Evolutionary conservation across 768 basidiomycete species (phyloP).

Genomic region (Lactarius sanguifluus): DNA sequence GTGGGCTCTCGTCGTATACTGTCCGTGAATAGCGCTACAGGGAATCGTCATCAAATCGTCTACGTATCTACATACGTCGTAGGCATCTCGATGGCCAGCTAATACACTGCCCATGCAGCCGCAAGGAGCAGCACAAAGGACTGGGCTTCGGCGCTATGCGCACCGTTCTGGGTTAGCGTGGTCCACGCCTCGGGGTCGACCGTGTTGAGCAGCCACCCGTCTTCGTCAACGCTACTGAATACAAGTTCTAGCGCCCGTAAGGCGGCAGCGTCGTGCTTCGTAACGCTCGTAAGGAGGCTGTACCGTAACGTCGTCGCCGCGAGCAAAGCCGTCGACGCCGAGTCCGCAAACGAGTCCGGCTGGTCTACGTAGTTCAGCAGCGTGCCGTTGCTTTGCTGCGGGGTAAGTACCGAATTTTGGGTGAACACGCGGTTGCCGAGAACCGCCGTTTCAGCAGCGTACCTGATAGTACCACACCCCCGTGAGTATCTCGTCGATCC

Average conservation of each 20-base stretch:
- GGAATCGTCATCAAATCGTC: not conserved
- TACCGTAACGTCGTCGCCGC: constrained; percentile 57
- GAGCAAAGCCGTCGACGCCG: constrained; percentile 56
- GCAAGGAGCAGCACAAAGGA: constrained; percentile 30
- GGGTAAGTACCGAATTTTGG: not conserved
- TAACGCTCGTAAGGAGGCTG: constrained; percentile 43
- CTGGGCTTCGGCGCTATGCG: constrained; percentile 28
- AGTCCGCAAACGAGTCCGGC: constrained; percentile 51
- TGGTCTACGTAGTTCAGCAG: constrained; percentile 55
- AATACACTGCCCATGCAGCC: constrained; percentile 26
- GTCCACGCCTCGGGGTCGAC: constrained; percentile 17
- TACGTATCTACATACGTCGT: not conserved
- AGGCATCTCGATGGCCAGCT: not conserved
- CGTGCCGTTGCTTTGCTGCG: constrained; percentile 45
- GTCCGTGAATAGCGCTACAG: not conserved
- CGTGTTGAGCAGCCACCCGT: constrained; percentile 32
- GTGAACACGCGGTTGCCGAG: not conserved
- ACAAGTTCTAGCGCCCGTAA: constrained; percentile 42
- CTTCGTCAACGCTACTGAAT: constrained; percentile 39
- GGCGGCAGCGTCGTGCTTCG: constrained; percentile 42
- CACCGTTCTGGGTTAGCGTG: constrained; percentile 9
- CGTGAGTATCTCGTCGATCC: constrained; percentile 54
- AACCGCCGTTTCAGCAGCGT: constrained; percentile 5
- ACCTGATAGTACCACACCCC: constrained; percentile 49
- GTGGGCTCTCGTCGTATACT: not conserved